Base-by-base conservation (phyloP, 2,329 filamentous ascomycete species). In the Aureobasidium pullulans region DNA sequence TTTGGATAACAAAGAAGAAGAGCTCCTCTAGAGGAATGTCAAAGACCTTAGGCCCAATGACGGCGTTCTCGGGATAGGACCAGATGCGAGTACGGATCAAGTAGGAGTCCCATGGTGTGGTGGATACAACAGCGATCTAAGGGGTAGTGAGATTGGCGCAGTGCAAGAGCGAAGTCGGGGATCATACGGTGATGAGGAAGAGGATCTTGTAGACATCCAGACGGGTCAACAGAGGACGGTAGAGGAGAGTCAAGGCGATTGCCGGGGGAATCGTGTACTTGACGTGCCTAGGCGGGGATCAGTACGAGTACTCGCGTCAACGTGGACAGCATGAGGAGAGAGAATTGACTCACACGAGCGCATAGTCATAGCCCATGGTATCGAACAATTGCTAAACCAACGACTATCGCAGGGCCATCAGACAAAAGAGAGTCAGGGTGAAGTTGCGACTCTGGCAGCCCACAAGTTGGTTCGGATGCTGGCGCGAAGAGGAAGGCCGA, bases 1-100 rank as follows among this genome's bases (percentile, higher is more conserved):
- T 90, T 72, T 90, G 88, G 28, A 90, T 82, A 19, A 88, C 72
- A 69, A 90, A 90, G 77, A 90, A 90, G 73, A 90, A 90, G 4
- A 90, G 72, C 69, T 90, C 87, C 66, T 90, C 88, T 4, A 80
- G 70, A 0, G 88, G 87, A 16, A 90, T 87, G n/a, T 76, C 75
- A 65, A 82, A 82, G 15, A 89, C 68, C 1, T 77, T 85, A 0
- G 78, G 78, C 0, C 87, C 88, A 37, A 86, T 66, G 34, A 90
- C 81, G 19, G 82, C 86, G 66, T 84, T 75, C 10, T 77, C 72
- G 1, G 87, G 87, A 66, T 90, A 91, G 9, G 83, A 85, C 87
- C 88, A 90, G 67, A 90, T 81, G 46, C 78, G 75, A 57, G 77
- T 82, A 64, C 79, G 81, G 65, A 91, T 87, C 42, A 90, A 78